A percentile compares a stretch with the other conserved stretches of the same genome.
Conservation (phyloP, 1,284 basidiomycete species). For the Gymnopus androsaceus region DNA sequence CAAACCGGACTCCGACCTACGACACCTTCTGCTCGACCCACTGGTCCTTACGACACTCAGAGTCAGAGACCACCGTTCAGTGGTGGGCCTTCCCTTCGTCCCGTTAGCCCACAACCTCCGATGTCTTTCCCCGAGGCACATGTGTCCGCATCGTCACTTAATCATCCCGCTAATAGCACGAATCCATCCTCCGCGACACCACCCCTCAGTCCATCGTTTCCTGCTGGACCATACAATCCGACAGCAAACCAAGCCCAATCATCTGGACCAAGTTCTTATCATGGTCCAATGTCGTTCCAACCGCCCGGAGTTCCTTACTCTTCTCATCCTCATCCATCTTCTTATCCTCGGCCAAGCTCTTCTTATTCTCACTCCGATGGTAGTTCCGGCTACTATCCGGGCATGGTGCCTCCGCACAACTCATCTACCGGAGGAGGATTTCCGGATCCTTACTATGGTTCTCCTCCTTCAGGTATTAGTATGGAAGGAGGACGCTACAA, state of each 20-base stretch:
- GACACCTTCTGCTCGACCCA: not conserved
- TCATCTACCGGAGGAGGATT: constrained; percentile 1
- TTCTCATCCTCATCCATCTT: constrained; percentile 1
- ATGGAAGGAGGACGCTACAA: not conserved
- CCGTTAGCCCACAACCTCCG: not conserved
- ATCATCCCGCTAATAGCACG: not conserved
- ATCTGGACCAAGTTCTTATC: not conserved
- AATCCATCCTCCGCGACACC: not conserved
- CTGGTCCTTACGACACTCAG: constrained; percentile 1
- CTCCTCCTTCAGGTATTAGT: not conserved
- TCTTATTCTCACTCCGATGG: constrained; percentile 5
- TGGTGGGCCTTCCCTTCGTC: not conserved
- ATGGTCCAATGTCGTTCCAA: constrained; percentile 6
- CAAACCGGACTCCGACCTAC: not conserved
- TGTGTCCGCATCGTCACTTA: not conserved
- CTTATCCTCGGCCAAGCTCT: too few species aligned
- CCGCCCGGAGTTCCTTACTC: constrained; percentile 6
- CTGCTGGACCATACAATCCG: constrained; percentile 1
- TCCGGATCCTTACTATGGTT: not conserved
- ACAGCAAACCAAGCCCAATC: not conserved
- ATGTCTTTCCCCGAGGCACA: constrained; percentile 8
- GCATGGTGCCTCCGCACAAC: constrained; percentile 4
- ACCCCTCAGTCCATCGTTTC: not conserved
- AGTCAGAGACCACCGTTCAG: not conserved
- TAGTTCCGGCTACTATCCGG: constrained; percentile 8